Percentiles rank a stretch among this genome's conserved stretches.
phyloP scores from a whole-genome alignment of 169 alveolate genomes.

The Hammondia hammondi region DNA sequence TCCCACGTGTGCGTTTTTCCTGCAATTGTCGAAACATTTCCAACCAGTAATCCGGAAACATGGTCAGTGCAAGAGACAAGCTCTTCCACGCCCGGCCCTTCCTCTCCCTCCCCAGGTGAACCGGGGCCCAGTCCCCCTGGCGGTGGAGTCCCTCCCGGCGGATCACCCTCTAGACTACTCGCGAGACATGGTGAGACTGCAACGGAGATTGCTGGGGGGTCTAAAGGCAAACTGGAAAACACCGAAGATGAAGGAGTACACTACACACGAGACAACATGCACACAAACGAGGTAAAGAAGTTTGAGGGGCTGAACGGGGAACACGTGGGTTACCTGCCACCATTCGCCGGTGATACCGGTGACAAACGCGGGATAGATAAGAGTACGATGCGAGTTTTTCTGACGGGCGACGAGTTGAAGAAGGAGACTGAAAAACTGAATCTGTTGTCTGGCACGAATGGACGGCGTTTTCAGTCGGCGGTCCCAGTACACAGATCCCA shows the following conservation, averaged over 20 bases:
- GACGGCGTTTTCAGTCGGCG: constrained; percentile 20
- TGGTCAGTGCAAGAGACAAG: neutral
- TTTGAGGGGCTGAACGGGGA: too few species aligned
- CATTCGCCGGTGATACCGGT: too few species aligned
- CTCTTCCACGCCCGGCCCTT: neutral
- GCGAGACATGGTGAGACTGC: too few species aligned
- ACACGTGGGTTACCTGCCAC: too few species aligned
- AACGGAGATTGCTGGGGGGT: too few species aligned
- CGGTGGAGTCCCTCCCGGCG: constrained; percentile 33
- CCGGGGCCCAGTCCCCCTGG: constrained; percentile 41
- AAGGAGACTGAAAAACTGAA: neutral
- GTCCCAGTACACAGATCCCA: constrained; percentile 31
- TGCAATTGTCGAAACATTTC: neutral
- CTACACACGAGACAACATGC: too few species aligned
- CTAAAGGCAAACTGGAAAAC: too few species aligned
- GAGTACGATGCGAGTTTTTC: neutral
- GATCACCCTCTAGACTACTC: neutral
- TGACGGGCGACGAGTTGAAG: neutral
- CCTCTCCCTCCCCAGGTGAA: neutral
- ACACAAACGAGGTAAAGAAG: too few species aligned
- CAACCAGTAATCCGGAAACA: constrained; percentile 37
- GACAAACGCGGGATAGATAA: neutral
- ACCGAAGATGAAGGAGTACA: too few species aligned
- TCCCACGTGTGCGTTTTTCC: constrained; percentile 56
- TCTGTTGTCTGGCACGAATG: constrained; percentile 2